Base-by-base conservation (phyloP, 2,329 filamentous ascomycete genomes). In the Scolecobasidium constrictum region DNA sequence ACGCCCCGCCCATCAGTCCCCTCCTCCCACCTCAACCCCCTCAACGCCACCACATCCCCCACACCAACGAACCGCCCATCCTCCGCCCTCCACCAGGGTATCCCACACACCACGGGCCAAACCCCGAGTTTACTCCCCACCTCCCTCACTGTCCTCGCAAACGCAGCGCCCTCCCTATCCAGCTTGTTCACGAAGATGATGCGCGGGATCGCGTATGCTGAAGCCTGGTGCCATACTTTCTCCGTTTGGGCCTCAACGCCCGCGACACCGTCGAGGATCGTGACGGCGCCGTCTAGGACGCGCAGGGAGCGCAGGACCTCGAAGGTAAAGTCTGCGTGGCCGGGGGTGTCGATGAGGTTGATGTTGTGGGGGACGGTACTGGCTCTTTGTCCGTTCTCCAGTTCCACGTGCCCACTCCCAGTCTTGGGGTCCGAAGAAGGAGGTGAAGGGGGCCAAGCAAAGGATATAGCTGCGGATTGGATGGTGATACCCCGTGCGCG, bases 181-280 rank as follows among this genome's bases (percentile, higher is more conserved):
- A 92, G 73, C 59, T 93, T 93, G 64, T 93, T 93, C 53, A 92
- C 73, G 49, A 81, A 90, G 38, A 87, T 71, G 43, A 92, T 76
- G 22, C 86, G 74, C 0, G 92, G 92, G 33, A 96, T 94, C 17
- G 71, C 72, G 57, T 94, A 94, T 36, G 81, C 78, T 41, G 83
- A 85, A 5, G 92, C 88, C 49, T 94, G 92, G 12, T 76, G 73
- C 92, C 92, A 98, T 3, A 98, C 92, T 53, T 94, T 82, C 59
- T 98, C 92, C 0, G 92, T 96, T 58, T 96, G 92, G 2, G 92
- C 90, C 62, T 98, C 92, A 17, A 98, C 92, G 1, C 87, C 87
- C 47, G 90, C 87, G 28, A 94, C 87, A 0, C 85, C 87, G 57
- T 94, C 87, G 5, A 94, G 77, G 53, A 94, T 88, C 54, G 86